Evolutionary conservation across 345 rosid genomes (phyloP), one percentile per base, ranked within the genome.

Genomic region (Brassica incana): DNA sequence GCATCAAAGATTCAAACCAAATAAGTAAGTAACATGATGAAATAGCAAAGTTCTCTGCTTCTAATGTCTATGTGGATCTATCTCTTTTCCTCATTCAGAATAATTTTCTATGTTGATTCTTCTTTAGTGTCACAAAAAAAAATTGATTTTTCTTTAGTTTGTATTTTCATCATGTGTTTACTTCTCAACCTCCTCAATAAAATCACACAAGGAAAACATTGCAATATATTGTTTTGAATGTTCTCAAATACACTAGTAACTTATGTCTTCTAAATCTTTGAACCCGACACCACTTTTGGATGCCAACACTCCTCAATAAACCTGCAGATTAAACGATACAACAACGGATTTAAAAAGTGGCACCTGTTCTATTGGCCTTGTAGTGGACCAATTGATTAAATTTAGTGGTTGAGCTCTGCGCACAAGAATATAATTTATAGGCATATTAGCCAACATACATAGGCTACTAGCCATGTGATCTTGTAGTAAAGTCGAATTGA

Each of bases 221-320:
- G 54, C 5, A 38, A 67, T 11, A 36, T 35, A 7, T 33, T 32
- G 23, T 64, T n/a, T 32, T 16, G 3, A 33, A n/a, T 63, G 6
- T n/a, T 63, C 40, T n/a, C 11, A 63, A 30, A 2, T n/a, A 32
- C 12, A 3, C 43, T 64, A 20, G 4, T 25, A 11, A 9, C 20
- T 6, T 14, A 2, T 54, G 48, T 52, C 0, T 32, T 16, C 3
- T 15, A 29, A 15, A 52, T 70, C 18, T 68, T 25, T 68, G 72
- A 45, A 23, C 35, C 71, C 8, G 5, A 68, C 48, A 23, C 0
- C 32, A 43, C 15, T 7, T 20, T 0, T 18, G 11, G 11, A 20
- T 59, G 84, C 97, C 93, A 94, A 73, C 97, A 94, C 76, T 92
- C 91, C 82, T 90, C 92, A 38, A 94, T 85, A 89, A 94, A 84